phyloP scores from a whole-genome alignment of 2,329 filamentous ascomycete species.

The Ophiostoma himal-ulmi region DNA sequence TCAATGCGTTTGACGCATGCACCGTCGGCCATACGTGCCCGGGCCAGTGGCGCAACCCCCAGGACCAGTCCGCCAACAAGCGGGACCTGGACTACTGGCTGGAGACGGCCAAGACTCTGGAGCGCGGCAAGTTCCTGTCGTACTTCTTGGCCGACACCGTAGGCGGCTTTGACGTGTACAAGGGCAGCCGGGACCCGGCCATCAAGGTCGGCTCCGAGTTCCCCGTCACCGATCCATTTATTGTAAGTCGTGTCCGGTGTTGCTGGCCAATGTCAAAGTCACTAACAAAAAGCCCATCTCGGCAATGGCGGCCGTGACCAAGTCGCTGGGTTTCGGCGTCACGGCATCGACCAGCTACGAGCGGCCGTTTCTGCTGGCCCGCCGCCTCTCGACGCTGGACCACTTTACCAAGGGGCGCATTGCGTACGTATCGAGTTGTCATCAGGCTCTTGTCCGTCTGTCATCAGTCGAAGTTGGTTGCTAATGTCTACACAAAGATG shows the following conservation, averaged over 20 bases:
- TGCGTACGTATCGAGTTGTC: background rate
- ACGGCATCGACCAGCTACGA: slow-evolving; percentile 20
- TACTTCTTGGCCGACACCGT: slow-evolving; percentile 22
- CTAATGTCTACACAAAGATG: slow-evolving; percentile 15
- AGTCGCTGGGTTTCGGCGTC: slow-evolving; percentile 19
- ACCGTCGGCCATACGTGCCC: slow-evolving; percentile 15
- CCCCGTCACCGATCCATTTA: slow-evolving; percentile 17
- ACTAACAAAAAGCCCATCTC: slow-evolving; percentile 14
- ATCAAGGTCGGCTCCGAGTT: slow-evolving; percentile 15
- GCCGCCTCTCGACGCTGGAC: slow-evolving; percentile 23
- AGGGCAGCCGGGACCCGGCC: slow-evolving; percentile 16
- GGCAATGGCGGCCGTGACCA: slow-evolving; percentile 24
- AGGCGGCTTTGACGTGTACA: slow-evolving; percentile 23
- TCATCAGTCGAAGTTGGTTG: too few relatives aligned
- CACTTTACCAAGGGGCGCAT: slow-evolving; percentile 24
- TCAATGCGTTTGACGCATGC: background rate
- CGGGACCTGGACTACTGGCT: slow-evolving; percentile 15
- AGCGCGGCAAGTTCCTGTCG: slow-evolving; percentile 18
- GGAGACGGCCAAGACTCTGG: slow-evolving; percentile 13
- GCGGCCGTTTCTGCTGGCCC: slow-evolving; percentile 19
- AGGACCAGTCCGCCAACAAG: slow-evolving; percentile 13
- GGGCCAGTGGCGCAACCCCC: slow-evolving; percentile 21
- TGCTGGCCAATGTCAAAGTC: background rate
- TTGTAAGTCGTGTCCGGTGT: background rate
- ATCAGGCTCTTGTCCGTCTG: too few relatives aligned